Percentiles rank a stretch among this genome's conserved stretches.
Evolutionary conservation across 208 protist genomes (phyloP).

Genomic region (Lotmaria passim): DNA sequence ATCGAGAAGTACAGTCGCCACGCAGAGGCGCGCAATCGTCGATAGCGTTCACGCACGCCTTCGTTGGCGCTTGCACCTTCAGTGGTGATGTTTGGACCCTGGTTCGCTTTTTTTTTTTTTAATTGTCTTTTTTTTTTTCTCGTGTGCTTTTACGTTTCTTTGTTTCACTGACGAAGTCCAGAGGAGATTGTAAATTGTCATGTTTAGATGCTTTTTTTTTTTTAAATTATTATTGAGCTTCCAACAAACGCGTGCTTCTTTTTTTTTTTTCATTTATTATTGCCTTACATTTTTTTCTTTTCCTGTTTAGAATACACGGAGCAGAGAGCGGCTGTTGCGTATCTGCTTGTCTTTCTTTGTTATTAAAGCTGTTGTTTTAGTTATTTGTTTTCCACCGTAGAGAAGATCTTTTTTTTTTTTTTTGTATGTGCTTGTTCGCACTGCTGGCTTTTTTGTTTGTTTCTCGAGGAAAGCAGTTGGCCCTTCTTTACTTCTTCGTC

Average conservation of each 20-base stretch:
- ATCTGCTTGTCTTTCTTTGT: neutral
- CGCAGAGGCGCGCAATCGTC: slow-evolving; percentile 17
- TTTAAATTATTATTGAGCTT: too few species aligned
- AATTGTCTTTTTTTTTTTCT: too few species aligned
- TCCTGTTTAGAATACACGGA: slow-evolving; percentile 18
- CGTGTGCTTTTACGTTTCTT: neutral
- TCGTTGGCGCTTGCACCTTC: too few species aligned
- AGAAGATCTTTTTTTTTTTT: slow-evolving; percentile 16
- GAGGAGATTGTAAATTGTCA: neutral
- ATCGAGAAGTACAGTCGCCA: slow-evolving; percentile 75
- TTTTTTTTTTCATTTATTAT: neutral
- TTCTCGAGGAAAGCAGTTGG: neutral
- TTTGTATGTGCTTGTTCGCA: neutral
- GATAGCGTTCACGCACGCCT: neutral
- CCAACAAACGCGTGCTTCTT: neutral
- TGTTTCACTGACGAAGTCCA: neutral
- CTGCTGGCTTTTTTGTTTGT: neutral
- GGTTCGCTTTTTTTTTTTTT: neutral
- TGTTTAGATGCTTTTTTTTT: neutral
- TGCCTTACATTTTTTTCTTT: slow-evolving; percentile 5
- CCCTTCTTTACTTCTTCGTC: neutral
- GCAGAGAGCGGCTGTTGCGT: neutral
- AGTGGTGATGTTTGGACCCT: too few species aligned
- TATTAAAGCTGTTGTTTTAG: neutral
- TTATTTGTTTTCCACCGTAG: slow-evolving; percentile 10